A percentile compares a stretch with the other conserved stretches of the same genome.
Evolutionary conservation across 1,284 basidiomycete species (phyloP).

Genomic region (Pseudozyma sp.): DNA sequence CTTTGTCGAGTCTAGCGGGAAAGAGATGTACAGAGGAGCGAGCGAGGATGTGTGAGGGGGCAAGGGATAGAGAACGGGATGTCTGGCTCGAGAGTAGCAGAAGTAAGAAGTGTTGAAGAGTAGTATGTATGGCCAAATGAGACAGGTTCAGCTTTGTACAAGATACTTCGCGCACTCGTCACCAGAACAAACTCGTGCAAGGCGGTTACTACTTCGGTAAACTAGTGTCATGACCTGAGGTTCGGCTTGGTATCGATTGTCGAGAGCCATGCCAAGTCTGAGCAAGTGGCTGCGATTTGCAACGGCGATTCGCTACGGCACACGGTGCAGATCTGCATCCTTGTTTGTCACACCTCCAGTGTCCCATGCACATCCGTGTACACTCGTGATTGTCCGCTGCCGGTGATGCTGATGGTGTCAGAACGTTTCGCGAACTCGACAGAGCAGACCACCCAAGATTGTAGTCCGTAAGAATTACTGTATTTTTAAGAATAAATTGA

Average conservation of each 20-base stretch:
- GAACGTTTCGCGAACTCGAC: constrained; percentile 18
- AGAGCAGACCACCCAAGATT: constrained; percentile 9
- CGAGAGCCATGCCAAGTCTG: not conserved
- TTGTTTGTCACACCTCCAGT: no score
- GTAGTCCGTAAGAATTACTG: not conserved
- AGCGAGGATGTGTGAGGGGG: not conserved
- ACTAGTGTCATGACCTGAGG: no score
- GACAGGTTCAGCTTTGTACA: no score
- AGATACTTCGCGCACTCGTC: no score
- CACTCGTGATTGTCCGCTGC: constrained; percentile 3
- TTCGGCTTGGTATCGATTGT: not conserved
- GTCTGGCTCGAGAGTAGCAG: not conserved
- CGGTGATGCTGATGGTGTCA: constrained; percentile 19
- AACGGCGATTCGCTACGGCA: no score
- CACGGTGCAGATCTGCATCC: no score
- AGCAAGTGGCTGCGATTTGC: not conserved
- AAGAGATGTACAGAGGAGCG: not conserved
- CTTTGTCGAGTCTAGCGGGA: no score
- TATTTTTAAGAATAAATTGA: not conserved
- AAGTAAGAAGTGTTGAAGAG: not conserved
- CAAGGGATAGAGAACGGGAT: not conserved
- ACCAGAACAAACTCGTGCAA: no score
- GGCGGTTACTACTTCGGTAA: no score
- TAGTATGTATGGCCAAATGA: not conserved
- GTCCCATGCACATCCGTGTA: not conserved